phyloP scores from a whole-genome alignment of 768 basidiomycete species.

The Rhizopogon roseolus region DNA sequence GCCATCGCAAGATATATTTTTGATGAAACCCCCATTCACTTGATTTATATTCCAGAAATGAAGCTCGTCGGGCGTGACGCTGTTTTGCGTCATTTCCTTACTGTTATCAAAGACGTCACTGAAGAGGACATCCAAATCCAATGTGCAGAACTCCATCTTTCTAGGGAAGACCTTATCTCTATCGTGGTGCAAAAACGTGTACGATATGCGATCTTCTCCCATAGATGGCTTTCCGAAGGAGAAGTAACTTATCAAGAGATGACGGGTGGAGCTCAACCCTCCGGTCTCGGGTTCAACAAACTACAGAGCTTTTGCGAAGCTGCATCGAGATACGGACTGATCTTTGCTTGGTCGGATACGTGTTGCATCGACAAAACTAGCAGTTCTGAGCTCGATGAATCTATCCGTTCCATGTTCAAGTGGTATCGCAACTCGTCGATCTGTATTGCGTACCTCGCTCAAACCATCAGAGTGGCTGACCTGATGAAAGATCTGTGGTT shows the following conservation, averaged over 20 bases:
- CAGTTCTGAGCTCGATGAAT: slow-evolving; percentile 11
- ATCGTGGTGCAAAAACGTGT: neutral
- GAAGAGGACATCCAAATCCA: neutral
- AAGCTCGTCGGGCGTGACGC: neutral
- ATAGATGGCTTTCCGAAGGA: neutral
- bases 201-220: slow-evolving; percentile 2
- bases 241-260: slow-evolving; percentile 3
- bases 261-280: neutral
- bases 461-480: neutral
- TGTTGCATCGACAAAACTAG: slow-evolving; percentile 9
- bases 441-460: slow-evolving; percentile 7
- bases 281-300: neutral
- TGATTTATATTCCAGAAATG: slow-evolving; percentile 2
- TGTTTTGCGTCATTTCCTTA: neutral
- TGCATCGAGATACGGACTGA: neutral
- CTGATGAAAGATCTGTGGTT: slow-evolving; percentile 9
- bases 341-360: slow-evolving; percentile 7
- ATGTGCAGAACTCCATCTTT: neutral
- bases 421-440: slow-evolving; percentile 11
- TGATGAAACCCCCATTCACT: neutral
- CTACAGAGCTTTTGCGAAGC: neutral
- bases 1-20: neutral
- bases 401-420: slow-evolving; percentile 10
- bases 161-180: neutral
- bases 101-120: neutral